These are phyloP conservation scores for Cryptococcus maquisensis DNA, from an alignment of 1,284 basidiomycete species.

Conservation along the genomic window DNA sequence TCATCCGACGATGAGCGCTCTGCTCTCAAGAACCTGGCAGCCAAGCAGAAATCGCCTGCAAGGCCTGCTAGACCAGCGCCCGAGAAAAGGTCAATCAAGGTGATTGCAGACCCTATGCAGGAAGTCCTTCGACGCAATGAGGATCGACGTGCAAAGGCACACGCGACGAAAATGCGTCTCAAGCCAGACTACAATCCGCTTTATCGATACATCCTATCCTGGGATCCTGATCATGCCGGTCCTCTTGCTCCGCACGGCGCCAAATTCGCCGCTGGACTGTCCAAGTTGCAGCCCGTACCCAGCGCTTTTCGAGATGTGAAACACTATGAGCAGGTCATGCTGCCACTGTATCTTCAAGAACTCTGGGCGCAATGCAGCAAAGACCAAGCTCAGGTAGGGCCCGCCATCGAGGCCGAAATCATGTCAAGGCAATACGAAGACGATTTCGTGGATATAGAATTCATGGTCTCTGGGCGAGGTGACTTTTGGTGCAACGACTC, in stretches of 20 bases:
- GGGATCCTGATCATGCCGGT: slow-evolving; percentile 73
- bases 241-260: slow-evolving; percentile 56
- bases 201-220: slow-evolving; percentile 75
- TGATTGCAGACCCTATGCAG: slow-evolving; percentile 53
- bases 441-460: slow-evolving; percentile 44
- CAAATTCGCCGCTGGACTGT: slow-evolving; percentile 44
- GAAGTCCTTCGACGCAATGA: slow-evolving; percentile 46
- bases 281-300: slow-evolving; percentile 55
- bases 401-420: slow-evolving; percentile 65
- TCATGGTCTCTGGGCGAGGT: slow-evolving; percentile 52
- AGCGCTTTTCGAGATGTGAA: slow-evolving; percentile 62
- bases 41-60: slow-evolving; percentile 59
- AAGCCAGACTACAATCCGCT: slow-evolving; percentile 77
- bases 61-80: slow-evolving; percentile 49
- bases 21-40: slow-evolving; percentile 61
- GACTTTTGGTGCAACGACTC: slow-evolving; percentile 74
- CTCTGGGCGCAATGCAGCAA: slow-evolving; percentile 84
- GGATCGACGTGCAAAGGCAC: slow-evolving; percentile 60
- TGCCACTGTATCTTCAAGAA: slow-evolving; percentile 85
- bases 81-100: slow-evolving; percentile 66
- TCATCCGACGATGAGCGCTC: slow-evolving; percentile 55
- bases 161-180: slow-evolving; percentile 64
- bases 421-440: slow-evolving; percentile 51
- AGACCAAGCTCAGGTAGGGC: slow-evolving; percentile 58
- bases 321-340: slow-evolving; percentile 72